Percentiles rank a stretch among this genome's conserved stretches.
Evolutionary conservation across 2,329 filamentous ascomycete species (phyloP).

Genomic region (Pseudogymnoascus sp.): DNA sequence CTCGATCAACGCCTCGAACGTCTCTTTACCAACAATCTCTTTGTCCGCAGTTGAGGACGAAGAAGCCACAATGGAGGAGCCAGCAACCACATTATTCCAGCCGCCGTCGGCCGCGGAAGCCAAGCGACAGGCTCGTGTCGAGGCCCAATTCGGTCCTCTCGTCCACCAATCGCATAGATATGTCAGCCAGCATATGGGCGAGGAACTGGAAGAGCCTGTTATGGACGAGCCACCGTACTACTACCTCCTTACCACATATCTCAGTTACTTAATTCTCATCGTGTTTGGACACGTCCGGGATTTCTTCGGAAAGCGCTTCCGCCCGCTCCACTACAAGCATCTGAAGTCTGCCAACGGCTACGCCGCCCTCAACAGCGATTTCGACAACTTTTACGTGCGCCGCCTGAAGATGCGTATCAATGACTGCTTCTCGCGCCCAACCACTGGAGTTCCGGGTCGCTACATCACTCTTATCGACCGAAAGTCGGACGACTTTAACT

Average conservation of each 20-base stretch:
- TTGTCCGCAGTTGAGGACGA: slow-evolving; percentile 78
- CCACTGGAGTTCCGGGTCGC: slow-evolving; percentile 86
- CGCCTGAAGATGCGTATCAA: slow-evolving; percentile 91
- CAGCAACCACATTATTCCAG: slow-evolving; percentile 75
- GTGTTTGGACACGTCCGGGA: slow-evolving; percentile 92
- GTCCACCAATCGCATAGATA: slow-evolving; percentile 76
- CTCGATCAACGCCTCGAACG: slow-evolving; percentile 62
- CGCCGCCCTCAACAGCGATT: slow-evolving; percentile 92
- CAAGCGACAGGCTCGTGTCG: slow-evolving; percentile 64
- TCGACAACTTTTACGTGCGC: slow-evolving; percentile 96
- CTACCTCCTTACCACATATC: slow-evolving; percentile 94
- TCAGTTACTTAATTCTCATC: slow-evolving; percentile 94
- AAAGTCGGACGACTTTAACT: slow-evolving; percentile 84
- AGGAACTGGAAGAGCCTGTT: slow-evolving; percentile 71
- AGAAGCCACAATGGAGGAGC: slow-evolving; percentile 64
- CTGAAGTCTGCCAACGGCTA: slow-evolving; percentile 81
- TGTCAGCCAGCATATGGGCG: slow-evolving; percentile 78
- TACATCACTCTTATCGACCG: slow-evolving; percentile 92
- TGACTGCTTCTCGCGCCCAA: slow-evolving; percentile 90
- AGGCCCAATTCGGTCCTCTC: slow-evolving; percentile 88
- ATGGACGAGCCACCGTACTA: slow-evolving; percentile 97
- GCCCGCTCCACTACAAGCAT: slow-evolving; percentile 73
- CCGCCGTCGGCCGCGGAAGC: slow-evolving; percentile 80
- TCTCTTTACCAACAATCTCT: slow-evolving; percentile 83
- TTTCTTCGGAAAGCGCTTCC: slow-evolving; percentile 96